Evolutionary conservation across 2,329 filamentous ascomycete species (phyloP), one percentile per base, ranked within the genome.

Genomic region (Fusarium penzigii): DNA sequence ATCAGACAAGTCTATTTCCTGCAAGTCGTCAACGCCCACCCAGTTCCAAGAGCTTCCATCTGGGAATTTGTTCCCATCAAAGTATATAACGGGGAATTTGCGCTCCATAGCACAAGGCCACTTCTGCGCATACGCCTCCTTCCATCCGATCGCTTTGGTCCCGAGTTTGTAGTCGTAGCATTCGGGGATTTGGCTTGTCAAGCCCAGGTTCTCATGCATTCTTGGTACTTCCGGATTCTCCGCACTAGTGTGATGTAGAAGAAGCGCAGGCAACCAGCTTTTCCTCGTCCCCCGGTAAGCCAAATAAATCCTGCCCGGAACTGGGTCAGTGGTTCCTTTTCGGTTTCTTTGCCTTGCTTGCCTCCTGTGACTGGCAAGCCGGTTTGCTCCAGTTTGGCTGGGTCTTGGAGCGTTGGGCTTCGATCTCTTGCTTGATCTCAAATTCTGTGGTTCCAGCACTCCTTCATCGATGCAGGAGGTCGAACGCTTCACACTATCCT

Each of bases 251-350:
- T 41, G 9, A 8, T 50, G 50, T 16, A 56, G 25, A 17, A 56
- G 6, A 3, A 56, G 46, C 1, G 48, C 50, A 3, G 50, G 50
- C 5, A 39, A 17, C 53, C 53, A 53, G 13, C 42, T 34, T 29
- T 52, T 49, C 2, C 40, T 40, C 14, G 46, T 29, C n/a, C 49
- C 7, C 41, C 44, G 29, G 41, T 53, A 56, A 9, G 50, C 50
- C 6, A 52, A 29, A 11, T 52, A 49, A 6, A 52, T 25, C 7
- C 39, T 29, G 10, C 50, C 50, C 16, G 46, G 41, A 13, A 32
- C 32, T 11, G 46, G 46, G 29, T 36, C 44, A 29, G 25, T 13
- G 20, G 48, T 44, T n/a, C 40, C 41, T 29, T 48, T 41, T 29
- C 39, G 36, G 11, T 42, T 41, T 25, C 29, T 16, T 48, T 38